These are phyloP conservation scores for Clavaria fumosa DNA, from an alignment of 768 basidiomycete species.

Conservation along the genomic window DNA sequence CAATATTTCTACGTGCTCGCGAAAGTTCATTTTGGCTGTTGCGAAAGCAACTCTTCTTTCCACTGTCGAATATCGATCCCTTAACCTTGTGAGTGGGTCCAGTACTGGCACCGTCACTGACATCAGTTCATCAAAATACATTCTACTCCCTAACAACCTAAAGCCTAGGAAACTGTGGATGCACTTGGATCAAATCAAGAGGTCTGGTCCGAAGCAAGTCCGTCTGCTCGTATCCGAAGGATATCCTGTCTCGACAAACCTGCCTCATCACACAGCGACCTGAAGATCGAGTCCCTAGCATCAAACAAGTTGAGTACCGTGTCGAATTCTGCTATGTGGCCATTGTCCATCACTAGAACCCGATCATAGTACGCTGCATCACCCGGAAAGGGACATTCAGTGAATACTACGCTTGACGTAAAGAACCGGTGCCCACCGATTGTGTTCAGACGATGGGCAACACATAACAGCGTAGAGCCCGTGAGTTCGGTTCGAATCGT, in stretches of 20 bases:
- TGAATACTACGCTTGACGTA: constrained; percentile 1
- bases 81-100: too few relatives aligned
- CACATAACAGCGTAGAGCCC: constrained; percentile 35
- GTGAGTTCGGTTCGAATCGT: constrained; percentile 53
- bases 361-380: constrained; percentile 50
- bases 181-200: too few relatives aligned
- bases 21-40: too few relatives aligned
- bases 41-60: too few relatives aligned
- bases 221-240: constrained; percentile 31
- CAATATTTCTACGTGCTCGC: too few relatives aligned
- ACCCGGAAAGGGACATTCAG: constrained; percentile 6
- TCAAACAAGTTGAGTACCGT: constrained; percentile 54
- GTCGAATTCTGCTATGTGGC: constrained; percentile 57
- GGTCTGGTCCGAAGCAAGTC: too few relatives aligned
- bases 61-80: too few relatives aligned
- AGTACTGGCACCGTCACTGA: too few relatives aligned
- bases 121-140: too few relatives aligned
- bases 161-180: too few relatives aligned
- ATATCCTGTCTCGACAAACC: constrained; percentile 41
- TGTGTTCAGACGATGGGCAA: constrained; percentile 46
- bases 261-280: constrained; percentile 57
- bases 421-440: constrained; percentile 25
- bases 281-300: constrained; percentile 47
- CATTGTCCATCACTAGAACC: constrained; percentile 59
- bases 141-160: too few relatives aligned